A percentile compares a stretch with the other conserved stretches of the same genome.
Evolutionary conservation across 208 protist species (phyloP).

Genomic region (Trypanosoma avium): DNA sequence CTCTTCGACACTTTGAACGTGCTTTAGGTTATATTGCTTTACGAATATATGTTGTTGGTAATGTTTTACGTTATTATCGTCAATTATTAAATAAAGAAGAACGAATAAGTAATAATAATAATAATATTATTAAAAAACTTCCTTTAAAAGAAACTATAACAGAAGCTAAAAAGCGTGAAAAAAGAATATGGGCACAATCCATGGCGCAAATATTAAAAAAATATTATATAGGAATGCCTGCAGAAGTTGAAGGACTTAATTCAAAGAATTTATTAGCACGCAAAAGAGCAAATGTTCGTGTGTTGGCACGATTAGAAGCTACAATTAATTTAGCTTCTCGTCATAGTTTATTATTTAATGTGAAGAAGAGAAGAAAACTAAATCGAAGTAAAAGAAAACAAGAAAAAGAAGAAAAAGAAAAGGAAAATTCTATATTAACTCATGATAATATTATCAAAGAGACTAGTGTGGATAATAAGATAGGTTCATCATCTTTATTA

Average conservation of each 20-base stretch:
- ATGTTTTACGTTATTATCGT: slow-evolving; percentile 61
- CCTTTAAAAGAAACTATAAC: slow-evolving; percentile 8
- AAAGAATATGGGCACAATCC: slow-evolving; percentile 36
- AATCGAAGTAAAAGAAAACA: slow-evolving; percentile 7
- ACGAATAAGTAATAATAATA: no score
- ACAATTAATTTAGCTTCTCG: slow-evolving; percentile 44
- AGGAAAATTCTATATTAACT: background rate
- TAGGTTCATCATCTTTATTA: no score
- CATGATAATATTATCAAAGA: background rate
- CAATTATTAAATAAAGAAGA: slow-evolving; percentile 13
- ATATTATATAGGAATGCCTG: slow-evolving; percentile 33
- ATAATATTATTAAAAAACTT: no score
- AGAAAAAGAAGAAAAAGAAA: background rate
- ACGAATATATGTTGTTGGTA: slow-evolving; percentile 68
- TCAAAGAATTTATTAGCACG: background rate
- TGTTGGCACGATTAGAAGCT: slow-evolving; percentile 49
- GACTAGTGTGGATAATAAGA: background rate
- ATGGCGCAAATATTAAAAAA: slow-evolving; percentile 29
- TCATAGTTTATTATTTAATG: slow-evolving; percentile 52
- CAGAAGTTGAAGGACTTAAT: slow-evolving; percentile 46
- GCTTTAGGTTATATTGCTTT: slow-evolving; percentile 63
- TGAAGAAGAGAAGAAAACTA: slow-evolving; percentile 21
- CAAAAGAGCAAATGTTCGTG: slow-evolving; percentile 27
- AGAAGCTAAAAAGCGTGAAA: slow-evolving; percentile 12
- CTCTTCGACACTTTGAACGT: slow-evolving; percentile 24